Conservation (phyloP, 148 eudicot genomes). For the Silene conica region DNA sequence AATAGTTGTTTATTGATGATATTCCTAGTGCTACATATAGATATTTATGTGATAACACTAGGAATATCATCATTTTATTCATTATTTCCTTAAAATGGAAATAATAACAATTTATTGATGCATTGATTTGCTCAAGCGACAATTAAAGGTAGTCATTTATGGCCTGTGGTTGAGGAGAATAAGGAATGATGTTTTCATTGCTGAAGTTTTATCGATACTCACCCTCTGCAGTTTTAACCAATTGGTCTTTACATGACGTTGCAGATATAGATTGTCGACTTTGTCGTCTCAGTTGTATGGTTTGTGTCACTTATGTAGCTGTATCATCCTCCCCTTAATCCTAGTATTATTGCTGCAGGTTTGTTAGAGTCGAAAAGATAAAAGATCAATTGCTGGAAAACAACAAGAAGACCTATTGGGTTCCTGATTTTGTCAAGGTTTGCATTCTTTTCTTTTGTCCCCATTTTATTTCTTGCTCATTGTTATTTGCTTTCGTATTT, state of each 20-base stretch:
- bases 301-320: background rate
- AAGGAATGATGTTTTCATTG: background rate
- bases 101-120: background rate
- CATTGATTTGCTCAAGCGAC: background rate
- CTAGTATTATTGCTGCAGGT: constrained; percentile 36
- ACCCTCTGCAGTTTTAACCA: background rate
- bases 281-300: background rate
- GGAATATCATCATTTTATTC: background rate
- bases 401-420: constrained; percentile 91
- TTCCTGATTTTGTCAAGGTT: constrained; percentile 96
- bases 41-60: background rate
- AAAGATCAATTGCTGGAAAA: constrained; percentile 86
- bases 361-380: constrained; percentile 84
- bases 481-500: background rate
- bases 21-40: no score
- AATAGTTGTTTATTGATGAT: no score
- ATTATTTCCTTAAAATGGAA: background rate
- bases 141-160: background rate
- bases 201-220: background rate
- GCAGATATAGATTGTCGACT: background rate
- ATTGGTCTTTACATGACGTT: background rate
- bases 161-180: background rate
- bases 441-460: background rate
- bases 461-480: background rate
- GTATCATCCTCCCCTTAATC: background rate